These are phyloP conservation scores for Talaromyces atroroseus DNA, from an alignment of 2,329 filamentous ascomycete genomes.

Conservation along the genomic window DNA sequence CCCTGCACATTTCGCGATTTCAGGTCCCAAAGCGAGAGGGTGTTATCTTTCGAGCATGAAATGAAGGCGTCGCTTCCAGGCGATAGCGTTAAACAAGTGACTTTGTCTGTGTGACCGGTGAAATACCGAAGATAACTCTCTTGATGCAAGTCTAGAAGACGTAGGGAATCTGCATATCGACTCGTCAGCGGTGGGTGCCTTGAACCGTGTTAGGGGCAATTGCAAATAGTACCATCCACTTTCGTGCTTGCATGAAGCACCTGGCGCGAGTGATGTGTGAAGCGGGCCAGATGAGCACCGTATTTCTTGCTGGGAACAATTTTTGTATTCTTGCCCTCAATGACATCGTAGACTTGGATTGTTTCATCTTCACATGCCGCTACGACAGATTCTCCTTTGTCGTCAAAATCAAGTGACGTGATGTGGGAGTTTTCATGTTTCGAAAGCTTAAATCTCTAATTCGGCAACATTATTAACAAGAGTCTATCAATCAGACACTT, in stretches of 20 bases:
- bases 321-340: slow-evolving; percentile 84
- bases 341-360: slow-evolving; percentile 90
- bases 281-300: slow-evolving; percentile 86
- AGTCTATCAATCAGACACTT: background rate
- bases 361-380: slow-evolving; percentile 90
- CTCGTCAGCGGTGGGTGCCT: background rate
- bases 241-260: slow-evolving; percentile 96
- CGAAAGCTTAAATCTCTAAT: slow-evolving; percentile 13
- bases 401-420: slow-evolving; percentile 92
- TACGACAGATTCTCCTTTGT: slow-evolving; percentile 87
- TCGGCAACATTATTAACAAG: slow-evolving; percentile 1
- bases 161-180: slow-evolving; percentile 55
- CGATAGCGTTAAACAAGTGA: slow-evolving; percentile 78
- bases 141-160: slow-evolving; percentile 84
- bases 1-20: slow-evolving; percentile 74
- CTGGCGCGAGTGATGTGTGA: slow-evolving; percentile 84
- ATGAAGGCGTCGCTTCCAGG: slow-evolving; percentile 87
- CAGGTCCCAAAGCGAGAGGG: slow-evolving; percentile 84
- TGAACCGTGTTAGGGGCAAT: background rate
- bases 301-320: slow-evolving; percentile 93
- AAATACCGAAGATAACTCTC: slow-evolving; percentile 97
- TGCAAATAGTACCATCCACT: slow-evolving; percentile 62
- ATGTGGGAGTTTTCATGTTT: slow-evolving; percentile 50
- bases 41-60: slow-evolving; percentile 85
- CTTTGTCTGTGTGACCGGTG: slow-evolving; percentile 76